Evolutionary conservation across 1,284 basidiomycete genomes (phyloP).

Genomic region (Stygiomarasmius scandens): DNA sequence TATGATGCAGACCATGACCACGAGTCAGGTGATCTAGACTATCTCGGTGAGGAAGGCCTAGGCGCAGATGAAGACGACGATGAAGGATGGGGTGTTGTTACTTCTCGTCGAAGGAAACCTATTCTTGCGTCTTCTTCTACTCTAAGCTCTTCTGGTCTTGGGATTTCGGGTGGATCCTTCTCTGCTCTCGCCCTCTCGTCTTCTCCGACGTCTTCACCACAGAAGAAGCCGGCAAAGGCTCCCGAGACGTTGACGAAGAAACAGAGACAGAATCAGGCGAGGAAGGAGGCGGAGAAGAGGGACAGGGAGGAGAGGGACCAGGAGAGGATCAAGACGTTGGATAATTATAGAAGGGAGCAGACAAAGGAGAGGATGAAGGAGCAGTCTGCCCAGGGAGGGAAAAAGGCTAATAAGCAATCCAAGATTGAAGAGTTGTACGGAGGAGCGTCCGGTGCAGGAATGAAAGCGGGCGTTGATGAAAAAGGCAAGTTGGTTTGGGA

Average conservation of each 20-base stretch:
- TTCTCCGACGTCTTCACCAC: constrained; percentile 15
- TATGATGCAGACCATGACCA: constrained; percentile 47
- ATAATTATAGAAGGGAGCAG: constrained; percentile 61
- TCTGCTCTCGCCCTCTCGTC: background rate
- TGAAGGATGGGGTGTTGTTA: constrained; percentile 73
- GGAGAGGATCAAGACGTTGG: constrained; percentile 52
- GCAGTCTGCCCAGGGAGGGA: background rate
- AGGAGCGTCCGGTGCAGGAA: constrained; percentile 50
- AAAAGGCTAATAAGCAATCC: constrained; percentile 8
- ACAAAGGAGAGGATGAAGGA: constrained; percentile 57
- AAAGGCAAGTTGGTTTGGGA: constrained; percentile 62
- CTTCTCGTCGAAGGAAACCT: constrained; percentile 53
- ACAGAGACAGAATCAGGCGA: constrained; percentile 67
- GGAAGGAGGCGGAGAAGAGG: constrained; percentile 46
- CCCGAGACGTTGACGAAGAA: constrained; percentile 59
- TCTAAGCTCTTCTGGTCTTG: background rate
- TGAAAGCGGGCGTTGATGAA: constrained; percentile 53
- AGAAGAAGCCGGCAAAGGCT: constrained; percentile 24
- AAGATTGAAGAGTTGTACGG: constrained; percentile 10
- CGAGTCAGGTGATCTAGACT: background rate
- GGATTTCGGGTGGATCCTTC: background rate
- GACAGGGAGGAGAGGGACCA: constrained; percentile 58
- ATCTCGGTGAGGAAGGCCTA: constrained; percentile 43
- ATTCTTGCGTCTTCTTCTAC: background rate
- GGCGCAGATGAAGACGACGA: constrained; percentile 41